Evolutionary conservation across 179 eudicot genomes (phyloP).

Genomic region (Beta macrorhiza): DNA sequence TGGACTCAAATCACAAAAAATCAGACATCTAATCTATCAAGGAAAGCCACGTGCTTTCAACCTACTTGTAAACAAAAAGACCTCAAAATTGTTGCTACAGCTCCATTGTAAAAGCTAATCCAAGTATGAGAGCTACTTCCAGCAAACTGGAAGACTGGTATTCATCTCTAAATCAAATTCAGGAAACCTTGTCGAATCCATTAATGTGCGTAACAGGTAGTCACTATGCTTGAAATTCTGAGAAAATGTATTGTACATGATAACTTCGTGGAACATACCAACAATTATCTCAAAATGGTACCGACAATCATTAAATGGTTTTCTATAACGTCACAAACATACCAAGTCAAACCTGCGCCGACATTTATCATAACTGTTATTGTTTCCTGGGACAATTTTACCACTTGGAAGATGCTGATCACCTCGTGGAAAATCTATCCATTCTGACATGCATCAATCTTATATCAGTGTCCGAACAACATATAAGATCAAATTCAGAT

Average conservation of each 20-base stretch:
- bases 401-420: constrained; percentile 85
- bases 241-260: not conserved
- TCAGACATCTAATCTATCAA: not conserved
- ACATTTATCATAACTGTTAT: constrained; percentile 84
- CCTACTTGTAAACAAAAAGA: not conserved
- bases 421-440: constrained; percentile 97
- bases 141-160: not conserved
- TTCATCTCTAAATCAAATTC: not conserved
- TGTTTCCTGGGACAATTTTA: constrained; percentile 70
- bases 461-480: constrained; percentile 16
- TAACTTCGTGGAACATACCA: too few relatives aligned
- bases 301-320: not conserved
- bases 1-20: not conserved
- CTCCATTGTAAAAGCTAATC: not conserved
- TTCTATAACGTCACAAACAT: constrained; percentile 22
- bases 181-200: not conserved
- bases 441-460: constrained; percentile 49
- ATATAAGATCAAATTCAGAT: not conserved
- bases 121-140: not conserved
- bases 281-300: not conserved
- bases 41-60: not conserved
- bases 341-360: constrained; percentile 98
- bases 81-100: not conserved
- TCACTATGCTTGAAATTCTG: not conserved
- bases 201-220: not conserved